Evolutionary conservation across 768 basidiomycete species (phyloP), one percentile per base, ranked within the genome.

Genomic region (Mycena sanguinolenta): DNA sequence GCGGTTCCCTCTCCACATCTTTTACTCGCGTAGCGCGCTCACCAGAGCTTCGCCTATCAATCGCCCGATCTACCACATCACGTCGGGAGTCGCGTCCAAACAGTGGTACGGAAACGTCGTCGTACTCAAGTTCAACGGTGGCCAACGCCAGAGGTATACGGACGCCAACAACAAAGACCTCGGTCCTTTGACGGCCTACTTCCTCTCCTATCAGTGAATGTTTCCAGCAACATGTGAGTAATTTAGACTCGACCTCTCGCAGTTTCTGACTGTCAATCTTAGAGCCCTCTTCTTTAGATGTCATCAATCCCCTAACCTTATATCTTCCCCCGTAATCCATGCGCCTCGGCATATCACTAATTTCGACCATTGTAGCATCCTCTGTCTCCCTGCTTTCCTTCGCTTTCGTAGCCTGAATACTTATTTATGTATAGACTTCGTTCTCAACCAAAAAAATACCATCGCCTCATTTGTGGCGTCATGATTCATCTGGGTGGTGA

Each of bases 101-200:
- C 83, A 88, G 0, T 95, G 94, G 94, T 91, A 89, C 72, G 93
- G 93, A 2, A 85, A 92, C 3, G 94, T 95, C 53, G 83, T 95
- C 46, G 95, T 93, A 32, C 85, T 96, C 75, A 95, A 95, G 78
- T 95, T 92, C 82, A 95, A 91, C 70, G 94, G 94, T 44, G 92
- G 93, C 3, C 85, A 94, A 55, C 87, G 92, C 73, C 93, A 95
- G 78, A 91, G 92, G 21, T 96, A 95, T 75, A 84, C 93, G 0
- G 94, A 95, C 74, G 95, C 94, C 53, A 91, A 92, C 21, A 87
- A 91, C 10, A 95, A 95, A 76, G 94, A 95, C 78, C 84, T 96
- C 25, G 93, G 94, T 36, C 92, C 95, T 19, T 84, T 96, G 25
- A 95, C 95, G 0, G 92, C 95, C 2, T 96, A 95, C 77, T 96